Evolutionary conservation across 2,329 filamentous ascomycete species (phyloP).

Genomic region (Ophioceras dolichostomum): DNA sequence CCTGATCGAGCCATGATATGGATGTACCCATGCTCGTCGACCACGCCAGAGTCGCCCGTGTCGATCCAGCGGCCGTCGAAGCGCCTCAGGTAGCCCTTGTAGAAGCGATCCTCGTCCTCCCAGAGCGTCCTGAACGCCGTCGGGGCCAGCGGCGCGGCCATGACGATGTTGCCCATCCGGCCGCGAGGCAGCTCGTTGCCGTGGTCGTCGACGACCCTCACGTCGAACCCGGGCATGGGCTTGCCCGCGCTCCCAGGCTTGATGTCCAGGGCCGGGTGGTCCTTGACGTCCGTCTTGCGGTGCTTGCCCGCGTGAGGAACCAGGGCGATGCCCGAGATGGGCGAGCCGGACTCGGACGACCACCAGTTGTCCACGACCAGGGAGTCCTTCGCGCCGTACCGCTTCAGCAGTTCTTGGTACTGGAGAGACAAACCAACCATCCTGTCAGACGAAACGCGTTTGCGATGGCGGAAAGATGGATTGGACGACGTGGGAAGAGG

Average conservation of each 20-base stretch:
- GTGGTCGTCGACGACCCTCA: constrained; percentile 70
- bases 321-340: constrained; percentile 43
- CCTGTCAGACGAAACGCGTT: no score
- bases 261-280: constrained; percentile 36
- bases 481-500: no score
- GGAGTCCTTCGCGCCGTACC: constrained; percentile 52
- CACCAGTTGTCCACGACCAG: constrained; percentile 49
- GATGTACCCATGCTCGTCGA: constrained; percentile 61
- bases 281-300: constrained; percentile 27
- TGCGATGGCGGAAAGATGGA: no score
- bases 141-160: constrained; percentile 70
- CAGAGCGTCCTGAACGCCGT: constrained; percentile 80
- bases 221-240: constrained; percentile 83
- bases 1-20: constrained; percentile 46
- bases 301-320: constrained; percentile 45
- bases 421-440: no score
- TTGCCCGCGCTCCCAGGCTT: constrained; percentile 84
- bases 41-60: constrained; percentile 80
- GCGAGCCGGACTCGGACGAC: constrained; percentile 46
- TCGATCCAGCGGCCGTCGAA: constrained; percentile 79
- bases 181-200: constrained; percentile 60
- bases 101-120: constrained; percentile 77
- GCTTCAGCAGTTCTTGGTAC: constrained; percentile 61
- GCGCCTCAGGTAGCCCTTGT: constrained; percentile 69
- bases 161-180: constrained; percentile 83